Conservation (phyloP, 805 yeast genomes). For the Scheffersomyces spartinae region DNA sequence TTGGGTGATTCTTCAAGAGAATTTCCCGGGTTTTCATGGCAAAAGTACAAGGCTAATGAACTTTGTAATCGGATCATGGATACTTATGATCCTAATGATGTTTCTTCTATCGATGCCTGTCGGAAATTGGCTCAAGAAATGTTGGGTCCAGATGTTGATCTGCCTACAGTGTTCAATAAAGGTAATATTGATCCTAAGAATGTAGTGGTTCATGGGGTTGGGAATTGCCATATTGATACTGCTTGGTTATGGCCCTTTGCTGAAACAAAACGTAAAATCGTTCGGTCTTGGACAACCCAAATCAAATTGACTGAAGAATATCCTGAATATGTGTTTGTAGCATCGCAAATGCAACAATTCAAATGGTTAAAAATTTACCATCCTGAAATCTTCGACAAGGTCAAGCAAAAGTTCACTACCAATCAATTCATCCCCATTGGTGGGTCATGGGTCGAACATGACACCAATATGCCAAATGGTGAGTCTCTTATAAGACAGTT, state of each 20-base stretch:
- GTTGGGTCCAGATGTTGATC: constrained; percentile 57
- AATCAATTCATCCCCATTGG: constrained; percentile 86
- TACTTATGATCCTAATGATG: constrained; percentile 63
- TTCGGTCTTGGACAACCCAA: constrained; percentile 93
- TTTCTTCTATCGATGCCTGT: constrained; percentile 44
- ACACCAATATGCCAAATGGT: constrained; percentile 91
- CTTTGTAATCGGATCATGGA: constrained; percentile 79
- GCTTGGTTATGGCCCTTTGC: constrained; percentile 99
- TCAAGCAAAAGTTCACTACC: constrained; percentile 53
- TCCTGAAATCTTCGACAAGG: constrained; percentile 60
- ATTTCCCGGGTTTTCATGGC: constrained; percentile 63
- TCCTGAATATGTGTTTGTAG: constrained; percentile 90
- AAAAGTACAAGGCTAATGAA: constrained; percentile 71
- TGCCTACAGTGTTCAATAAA: constrained; percentile 47
- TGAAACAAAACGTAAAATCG: constrained; percentile 85
- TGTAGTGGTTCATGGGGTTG: constrained; percentile 83
- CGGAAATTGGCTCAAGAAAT: constrained; percentile 51
- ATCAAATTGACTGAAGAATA: constrained; percentile 71
- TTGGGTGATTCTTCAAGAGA: constrained; percentile 89
- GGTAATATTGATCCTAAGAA: constrained; percentile 34
- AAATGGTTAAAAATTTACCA: constrained; percentile 84
- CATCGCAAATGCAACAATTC: constrained; percentile 94
- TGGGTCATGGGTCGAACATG: constrained; percentile 97
- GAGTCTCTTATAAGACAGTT: constrained; percentile 86
- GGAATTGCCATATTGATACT: constrained; percentile 95